Evolutionary conservation across 805 yeast genomes (phyloP).

Genomic region (Lipomyces lipofer): DNA sequence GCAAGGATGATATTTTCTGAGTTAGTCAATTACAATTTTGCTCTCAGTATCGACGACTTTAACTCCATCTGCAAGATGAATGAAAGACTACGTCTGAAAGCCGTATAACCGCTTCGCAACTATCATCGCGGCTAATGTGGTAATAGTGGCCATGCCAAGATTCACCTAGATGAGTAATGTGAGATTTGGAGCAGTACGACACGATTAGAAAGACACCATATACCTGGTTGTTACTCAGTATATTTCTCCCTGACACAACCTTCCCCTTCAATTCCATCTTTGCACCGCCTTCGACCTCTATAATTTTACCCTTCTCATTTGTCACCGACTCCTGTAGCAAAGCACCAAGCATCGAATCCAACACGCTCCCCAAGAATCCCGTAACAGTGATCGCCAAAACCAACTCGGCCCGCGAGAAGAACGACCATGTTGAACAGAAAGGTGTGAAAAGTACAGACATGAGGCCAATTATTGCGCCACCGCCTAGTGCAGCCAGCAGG

Average conservation of each 20-base stretch:
- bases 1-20: too few species aligned
- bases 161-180: conserved; percentile 37
- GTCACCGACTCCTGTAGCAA: conserved; percentile 43
- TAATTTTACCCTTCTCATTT: conserved; percentile 42
- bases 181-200: background rate
- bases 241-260: conserved; percentile 40
- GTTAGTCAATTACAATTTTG: too few species aligned
- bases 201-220: background rate
- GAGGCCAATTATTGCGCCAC: conserved; percentile 42
- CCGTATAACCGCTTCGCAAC: conserved; percentile 21
- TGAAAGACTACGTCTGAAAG: background rate
- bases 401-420: conserved; percentile 25
- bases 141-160: conserved; percentile 40
- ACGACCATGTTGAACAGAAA: conserved; percentile 23
- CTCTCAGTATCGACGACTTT: too few species aligned
- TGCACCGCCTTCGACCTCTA: conserved; percentile 38
- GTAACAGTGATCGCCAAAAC: conserved; percentile 37
- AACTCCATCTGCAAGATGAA: too few species aligned
- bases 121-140: conserved; percentile 38
- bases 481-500: conserved; percentile 41
- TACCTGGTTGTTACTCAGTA: conserved; percentile 45
- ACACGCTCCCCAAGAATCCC: conserved; percentile 44
- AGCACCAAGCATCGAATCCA: conserved; percentile 49
- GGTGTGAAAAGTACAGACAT: conserved; percentile 37
- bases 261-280: conserved; percentile 32